Conservation (phyloP, 805 yeast species). For the Barnettozyma populi region DNA sequence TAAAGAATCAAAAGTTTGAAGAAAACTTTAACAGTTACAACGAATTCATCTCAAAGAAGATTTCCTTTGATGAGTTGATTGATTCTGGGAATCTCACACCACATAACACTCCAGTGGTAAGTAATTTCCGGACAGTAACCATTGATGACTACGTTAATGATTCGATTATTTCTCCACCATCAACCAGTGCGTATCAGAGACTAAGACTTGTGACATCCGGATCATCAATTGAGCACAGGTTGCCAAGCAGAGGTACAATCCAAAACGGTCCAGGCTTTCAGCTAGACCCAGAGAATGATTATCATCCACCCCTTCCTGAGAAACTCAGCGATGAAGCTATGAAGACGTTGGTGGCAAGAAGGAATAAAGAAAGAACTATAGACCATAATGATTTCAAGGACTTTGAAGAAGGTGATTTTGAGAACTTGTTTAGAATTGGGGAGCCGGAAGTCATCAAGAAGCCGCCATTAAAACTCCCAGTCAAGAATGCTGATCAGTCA, state of each 20-base stretch:
- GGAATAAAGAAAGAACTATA: conserved; percentile 12
- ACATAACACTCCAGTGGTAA: conserved; percentile 1
- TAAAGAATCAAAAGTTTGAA: background rate
- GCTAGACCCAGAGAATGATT: background rate
- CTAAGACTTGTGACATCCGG: conserved; percentile 16
- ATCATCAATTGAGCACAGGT: conserved; percentile 9
- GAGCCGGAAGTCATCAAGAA: background rate
- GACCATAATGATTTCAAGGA: conserved; percentile 13
- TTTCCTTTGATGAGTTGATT: background rate
- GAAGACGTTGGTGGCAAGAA: conserved; percentile 1
- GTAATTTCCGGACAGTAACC: background rate
- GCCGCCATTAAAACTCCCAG: background rate
- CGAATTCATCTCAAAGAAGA: background rate
- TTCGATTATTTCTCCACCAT: background rate
- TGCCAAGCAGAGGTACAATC: background rate
- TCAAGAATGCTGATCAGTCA: background rate
- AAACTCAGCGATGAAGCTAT: background rate
- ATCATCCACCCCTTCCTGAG: background rate
- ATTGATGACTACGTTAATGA: background rate
- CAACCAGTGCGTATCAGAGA: background rate
- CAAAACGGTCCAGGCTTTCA: background rate
- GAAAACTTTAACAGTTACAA: conserved; percentile 1
- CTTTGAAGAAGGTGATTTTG: conserved; percentile 10
- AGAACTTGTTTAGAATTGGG: background rate
- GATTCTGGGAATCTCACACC: background rate